Evolutionary conservation across 2,329 filamentous ascomycete species (phyloP).

Genomic region (Hypoxylon sp.): DNA sequence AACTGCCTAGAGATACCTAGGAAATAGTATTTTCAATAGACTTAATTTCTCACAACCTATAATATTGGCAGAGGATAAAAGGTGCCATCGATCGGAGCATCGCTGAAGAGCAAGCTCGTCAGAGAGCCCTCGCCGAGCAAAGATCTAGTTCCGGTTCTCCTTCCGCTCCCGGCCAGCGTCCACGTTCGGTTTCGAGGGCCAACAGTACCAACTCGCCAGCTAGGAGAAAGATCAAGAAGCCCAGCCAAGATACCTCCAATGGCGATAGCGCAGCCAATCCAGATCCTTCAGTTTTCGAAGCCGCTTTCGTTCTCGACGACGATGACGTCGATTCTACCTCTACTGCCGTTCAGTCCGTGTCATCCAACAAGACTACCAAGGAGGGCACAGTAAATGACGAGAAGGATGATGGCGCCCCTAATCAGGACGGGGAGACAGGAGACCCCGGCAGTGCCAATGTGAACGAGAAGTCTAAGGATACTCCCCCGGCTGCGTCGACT

Average conservation of each 20-base stretch:
- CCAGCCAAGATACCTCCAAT: constrained; percentile 48
- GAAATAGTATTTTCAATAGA: too few species aligned
- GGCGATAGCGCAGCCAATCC: constrained; percentile 63
- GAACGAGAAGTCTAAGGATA: constrained; percentile 39
- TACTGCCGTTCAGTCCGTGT: constrained; percentile 57
- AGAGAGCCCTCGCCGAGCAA: constrained; percentile 62
- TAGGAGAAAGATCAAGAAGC: constrained; percentile 53
- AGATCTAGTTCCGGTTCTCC: constrained; percentile 54
- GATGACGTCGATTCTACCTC: constrained; percentile 81
- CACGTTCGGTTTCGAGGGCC: constrained; percentile 54
- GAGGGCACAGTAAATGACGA: constrained; percentile 33
- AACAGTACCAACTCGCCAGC: constrained; percentile 49
- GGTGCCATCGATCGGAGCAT: constrained; percentile 87
- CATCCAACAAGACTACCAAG: constrained; percentile 47
- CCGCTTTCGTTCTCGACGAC: constrained; percentile 86
- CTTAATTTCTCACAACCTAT: not conserved
- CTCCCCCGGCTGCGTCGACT: constrained; percentile 39
- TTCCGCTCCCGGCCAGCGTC: constrained; percentile 54
- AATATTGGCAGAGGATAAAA: constrained; percentile 71
- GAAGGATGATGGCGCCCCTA: constrained; percentile 23
- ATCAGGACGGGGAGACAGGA: constrained; percentile 25
- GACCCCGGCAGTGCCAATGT: constrained; percentile 16
- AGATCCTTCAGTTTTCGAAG: constrained; percentile 88
- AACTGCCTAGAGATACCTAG: too few species aligned
- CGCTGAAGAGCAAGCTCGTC: constrained; percentile 88